These are phyloP conservation scores for Geotrichum klebahnii DNA, from an alignment of 1,139 yeast species.

Conservation along the genomic window DNA sequence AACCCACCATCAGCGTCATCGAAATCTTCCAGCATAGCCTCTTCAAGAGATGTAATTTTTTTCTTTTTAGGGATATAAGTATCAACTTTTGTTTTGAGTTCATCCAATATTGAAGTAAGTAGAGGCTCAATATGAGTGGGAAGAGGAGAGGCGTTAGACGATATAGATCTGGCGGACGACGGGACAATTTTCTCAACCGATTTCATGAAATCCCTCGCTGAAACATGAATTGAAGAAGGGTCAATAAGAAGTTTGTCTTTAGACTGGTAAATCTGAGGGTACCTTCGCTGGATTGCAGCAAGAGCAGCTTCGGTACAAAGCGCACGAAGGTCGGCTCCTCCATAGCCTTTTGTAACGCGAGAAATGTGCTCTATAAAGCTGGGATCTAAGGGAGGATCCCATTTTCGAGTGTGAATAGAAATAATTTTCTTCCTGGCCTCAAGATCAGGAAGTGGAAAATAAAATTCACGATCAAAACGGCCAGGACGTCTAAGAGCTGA, in stretches of 20 bases:
- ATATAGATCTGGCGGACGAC: constrained; percentile 81
- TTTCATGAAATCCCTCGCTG: constrained; percentile 81
- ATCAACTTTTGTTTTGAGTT: constrained; percentile 50
- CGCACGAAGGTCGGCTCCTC: constrained; percentile 96
- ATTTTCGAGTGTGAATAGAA: constrained; percentile 78
- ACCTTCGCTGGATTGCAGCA: constrained; percentile 82
- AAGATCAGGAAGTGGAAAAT: constrained; percentile 86
- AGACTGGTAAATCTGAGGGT: constrained; percentile 86
- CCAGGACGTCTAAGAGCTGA: constrained; percentile 98
- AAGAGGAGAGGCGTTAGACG: constrained; percentile 65
- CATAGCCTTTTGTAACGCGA: constrained; percentile 85
- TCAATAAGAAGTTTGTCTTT: constrained; percentile 70
- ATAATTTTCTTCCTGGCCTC: constrained; percentile 75
- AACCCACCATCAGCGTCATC: constrained; percentile 64
- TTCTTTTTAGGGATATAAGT: constrained; percentile 61
- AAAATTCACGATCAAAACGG: constrained; percentile 93
- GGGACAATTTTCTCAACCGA: constrained; percentile 88
- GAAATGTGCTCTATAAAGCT: constrained; percentile 67
- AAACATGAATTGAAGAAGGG: constrained; percentile 66
- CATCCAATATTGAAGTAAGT: constrained; percentile 48
- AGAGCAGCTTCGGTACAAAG: constrained; percentile 94
- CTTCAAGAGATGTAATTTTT: constrained; percentile 59
- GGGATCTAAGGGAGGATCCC: constrained; percentile 70
- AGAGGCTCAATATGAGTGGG: constrained; percentile 70
- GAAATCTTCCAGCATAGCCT: constrained; percentile 62